These are phyloP conservation scores for Dictyostelium purpureum DNA, from an alignment of 78 protist species.

Conservation along the genomic window DNA sequence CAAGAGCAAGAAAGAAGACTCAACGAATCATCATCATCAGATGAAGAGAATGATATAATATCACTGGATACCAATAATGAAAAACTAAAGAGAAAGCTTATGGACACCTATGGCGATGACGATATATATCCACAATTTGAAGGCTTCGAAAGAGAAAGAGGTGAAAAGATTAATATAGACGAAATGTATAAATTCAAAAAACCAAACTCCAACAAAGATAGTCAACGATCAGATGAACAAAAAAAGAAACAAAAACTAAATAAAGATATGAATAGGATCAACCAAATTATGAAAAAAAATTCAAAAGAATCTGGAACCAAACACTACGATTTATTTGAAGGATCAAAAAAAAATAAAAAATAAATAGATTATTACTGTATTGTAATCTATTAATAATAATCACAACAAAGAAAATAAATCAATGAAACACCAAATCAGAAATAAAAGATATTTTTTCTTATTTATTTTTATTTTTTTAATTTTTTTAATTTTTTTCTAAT, in stretches of 20 bases:
- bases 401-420: no score
- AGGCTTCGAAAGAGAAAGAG: conserved; percentile 44
- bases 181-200: conserved; percentile 18
- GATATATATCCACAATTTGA: neutral
- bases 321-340: neutral
- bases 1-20: neutral
- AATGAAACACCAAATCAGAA: no score
- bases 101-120: conserved; percentile 2
- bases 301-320: conserved; percentile 17
- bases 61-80: neutral
- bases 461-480: neutral
- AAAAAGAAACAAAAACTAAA: neutral
- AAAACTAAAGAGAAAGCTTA: conserved; percentile 7
- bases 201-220: neutral
- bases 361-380: neutral
- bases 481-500: neutral
- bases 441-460: no score
- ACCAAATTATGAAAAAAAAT: conserved; percentile 16
- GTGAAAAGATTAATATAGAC: conserved; percentile 17
- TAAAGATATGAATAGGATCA: conserved; percentile 7
- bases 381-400: no score
- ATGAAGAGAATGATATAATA: neutral
- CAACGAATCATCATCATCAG: neutral
- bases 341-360: neutral
- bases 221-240: no score